Percentiles rank a stretch among this genome's conserved stretches.
phyloP scores from a whole-genome alignment of 1,284 basidiomycete genomes.

The Macrocystidia cucumis region DNA sequence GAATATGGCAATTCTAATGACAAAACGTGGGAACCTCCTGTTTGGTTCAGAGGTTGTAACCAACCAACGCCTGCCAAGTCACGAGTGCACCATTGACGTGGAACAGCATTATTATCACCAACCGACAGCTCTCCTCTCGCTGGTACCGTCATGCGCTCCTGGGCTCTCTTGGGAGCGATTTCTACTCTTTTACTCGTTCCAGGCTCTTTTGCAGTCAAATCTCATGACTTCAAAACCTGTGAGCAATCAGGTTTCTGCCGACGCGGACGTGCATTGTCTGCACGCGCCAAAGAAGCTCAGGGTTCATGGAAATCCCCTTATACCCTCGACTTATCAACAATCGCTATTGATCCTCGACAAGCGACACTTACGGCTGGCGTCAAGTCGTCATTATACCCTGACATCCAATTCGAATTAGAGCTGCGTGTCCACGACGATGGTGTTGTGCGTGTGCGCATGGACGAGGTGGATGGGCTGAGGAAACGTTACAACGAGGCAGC shows the following conservation, averaged over 20 bases:
- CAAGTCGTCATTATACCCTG: slow-evolving; percentile 75
- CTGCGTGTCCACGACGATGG: slow-evolving; percentile 80
- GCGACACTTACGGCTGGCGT: slow-evolving; percentile 66
- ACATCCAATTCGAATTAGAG: slow-evolving; percentile 74
- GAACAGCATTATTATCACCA: background rate
- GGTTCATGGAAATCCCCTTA: slow-evolving; percentile 80
- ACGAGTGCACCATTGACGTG: no score
- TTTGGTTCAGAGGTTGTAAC: no score
- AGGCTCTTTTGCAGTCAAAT: slow-evolving; percentile 50
- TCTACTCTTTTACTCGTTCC: slow-evolving; percentile 22
- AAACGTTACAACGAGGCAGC: slow-evolving; percentile 89
- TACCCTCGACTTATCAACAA: slow-evolving; percentile 50
- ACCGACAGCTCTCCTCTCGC: no score
- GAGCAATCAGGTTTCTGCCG: slow-evolving; percentile 87
- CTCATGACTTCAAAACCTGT: slow-evolving; percentile 88
- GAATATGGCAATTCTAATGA: no score
- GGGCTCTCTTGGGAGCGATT: slow-evolving; percentile 26
- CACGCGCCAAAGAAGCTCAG: slow-evolving; percentile 50
- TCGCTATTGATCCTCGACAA: slow-evolving; percentile 43
- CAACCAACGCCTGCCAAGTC: no score
- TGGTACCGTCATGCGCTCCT: slow-evolving; percentile 24
- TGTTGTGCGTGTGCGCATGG: slow-evolving; percentile 78
- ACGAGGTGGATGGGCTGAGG: slow-evolving; percentile 71
- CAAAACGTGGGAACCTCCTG: no score
- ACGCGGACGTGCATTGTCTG: slow-evolving; percentile 74